Evolutionary conservation across 2,329 filamentous ascomycete species (phyloP), one percentile per base, ranked within the genome.

Genomic region (Pestalotiopsis sp.): DNA sequence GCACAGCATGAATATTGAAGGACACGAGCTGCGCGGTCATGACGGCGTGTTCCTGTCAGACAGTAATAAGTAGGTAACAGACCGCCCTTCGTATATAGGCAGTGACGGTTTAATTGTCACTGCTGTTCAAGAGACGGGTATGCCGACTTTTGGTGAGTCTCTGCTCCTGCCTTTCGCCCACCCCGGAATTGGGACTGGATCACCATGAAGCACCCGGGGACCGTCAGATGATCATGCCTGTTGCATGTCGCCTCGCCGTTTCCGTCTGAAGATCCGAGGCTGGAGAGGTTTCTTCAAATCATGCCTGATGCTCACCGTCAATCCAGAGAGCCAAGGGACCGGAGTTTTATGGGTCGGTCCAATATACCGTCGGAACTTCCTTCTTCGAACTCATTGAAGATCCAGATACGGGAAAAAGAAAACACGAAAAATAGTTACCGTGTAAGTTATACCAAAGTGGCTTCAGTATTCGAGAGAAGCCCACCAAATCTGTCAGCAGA

Each of bases 1-100:
- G 61, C 61, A 64, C 68, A 66, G 68, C 66, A 69, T 69, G 39
- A 59, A 67, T 52, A 67, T 67, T 64, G 45, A 56, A 69, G 57
- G 63, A 64, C 64, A 64, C 36, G 56, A 66, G 38, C 45, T 67
- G 64, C 64, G 31, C 23, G 27, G 17, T 39, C 13, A 9, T 17
- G 58, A 60, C 38, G 64, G 64, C 56, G 64, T 36, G 58, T 56
- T 59, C 56, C 36, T 60, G 23, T 62, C 25, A 41, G 25, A 58
- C 57, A 31, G 25, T 36, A 49, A 56, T 65, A n/a, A 52, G 17
- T 17, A 49, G 63, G 31, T 36, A 36, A 6, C 31, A 9, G 31
- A 36, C 31, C 9, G 31, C 31, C 1, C 31, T 36, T 36, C 6
- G 9, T 36, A 36, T 7, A 36, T 36, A 1, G 31, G 31, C 31